Percentiles rank a stretch among this genome's conserved stretches.
Evolutionary conservation across 177 flowering plant species (phyloP).

Genomic region (Vitis hybrid): DNA sequence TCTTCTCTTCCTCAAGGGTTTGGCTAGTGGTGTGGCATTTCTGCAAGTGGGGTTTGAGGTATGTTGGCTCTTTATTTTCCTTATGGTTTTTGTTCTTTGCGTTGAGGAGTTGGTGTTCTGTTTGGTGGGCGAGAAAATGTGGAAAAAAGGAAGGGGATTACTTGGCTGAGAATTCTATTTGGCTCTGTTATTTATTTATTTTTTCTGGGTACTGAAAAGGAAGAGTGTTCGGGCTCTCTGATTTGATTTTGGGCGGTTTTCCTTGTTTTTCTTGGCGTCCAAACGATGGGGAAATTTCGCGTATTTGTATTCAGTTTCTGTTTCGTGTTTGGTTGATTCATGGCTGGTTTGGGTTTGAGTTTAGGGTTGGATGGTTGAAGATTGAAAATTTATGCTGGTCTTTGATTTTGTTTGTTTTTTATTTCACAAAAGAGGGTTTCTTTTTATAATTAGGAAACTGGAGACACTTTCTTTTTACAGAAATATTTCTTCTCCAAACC

Average conservation of each 20-base stretch:
- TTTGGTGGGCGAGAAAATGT: constrained; percentile 4
- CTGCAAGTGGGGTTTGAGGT: too few species aligned
- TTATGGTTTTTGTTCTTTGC: neutral
- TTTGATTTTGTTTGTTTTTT: neutral
- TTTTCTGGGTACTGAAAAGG: too few species aligned
- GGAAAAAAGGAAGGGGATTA: neutral
- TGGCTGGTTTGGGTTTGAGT: neutral
- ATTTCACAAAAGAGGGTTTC: neutral
- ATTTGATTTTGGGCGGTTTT: too few species aligned
- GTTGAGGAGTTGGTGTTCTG: too few species aligned
- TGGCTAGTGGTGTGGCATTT: too few species aligned
- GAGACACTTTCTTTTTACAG: neutral
- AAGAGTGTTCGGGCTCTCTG: neutral
- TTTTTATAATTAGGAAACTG: neutral
- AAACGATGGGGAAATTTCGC: neutral
- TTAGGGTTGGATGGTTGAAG: neutral
- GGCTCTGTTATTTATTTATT: too few species aligned
- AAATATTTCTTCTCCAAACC: neutral
- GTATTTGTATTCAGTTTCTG: constrained; percentile 1
- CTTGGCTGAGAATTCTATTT: too few species aligned
- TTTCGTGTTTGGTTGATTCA: neutral
- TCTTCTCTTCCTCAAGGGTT: too few species aligned
- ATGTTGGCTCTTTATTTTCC: neutral
- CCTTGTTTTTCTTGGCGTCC: neutral
- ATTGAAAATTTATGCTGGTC: neutral